Base-by-base conservation (phyloP, 345 rosid species). In the Brassica cretica region DNA sequence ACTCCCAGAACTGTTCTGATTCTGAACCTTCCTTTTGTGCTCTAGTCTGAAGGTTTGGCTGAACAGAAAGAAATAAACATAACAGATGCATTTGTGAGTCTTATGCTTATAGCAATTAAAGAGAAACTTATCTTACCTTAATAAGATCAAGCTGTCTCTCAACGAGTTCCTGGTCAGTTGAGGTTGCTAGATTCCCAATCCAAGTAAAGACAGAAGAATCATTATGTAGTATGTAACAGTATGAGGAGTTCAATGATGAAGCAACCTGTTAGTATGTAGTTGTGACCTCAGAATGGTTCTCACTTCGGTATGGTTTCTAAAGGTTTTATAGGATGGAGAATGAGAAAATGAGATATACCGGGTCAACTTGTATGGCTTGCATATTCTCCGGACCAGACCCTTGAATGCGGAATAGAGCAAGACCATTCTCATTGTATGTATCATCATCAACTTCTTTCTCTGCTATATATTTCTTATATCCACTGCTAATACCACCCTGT, bases 281-380 rank as follows among this genome's bases (percentile, higher is more conserved):
- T 15, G 78, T 32, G 66, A 58, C 58, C 29, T 62, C 25, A 1
- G 41, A 30, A 10, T 72, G 68, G n/a, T 66, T 44, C 70, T 65
- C 68, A 44, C 21, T 27, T 78, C 66, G 27, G 27, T 67, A 51
- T 68, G 76, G 75, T 64, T 24, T 41, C 61, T 70, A 64, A 15
- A 69, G 61, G 72, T 19, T 63, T 21, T 0, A 35, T 75, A 56
- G 6, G 0, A 30, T 0, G 6, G 41, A 15, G 7, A 32, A 30
- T 21, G 14, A 6, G 53, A 68, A 15, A 49, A 71, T n/a, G 76
- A 78, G 80, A 73, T 15, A 74, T 93, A 95, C 99, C 39, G 94
- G 81, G 71, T 93, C 97, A 76, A 95, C 97, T 95, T 95, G 99
- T 83, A 95, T 88, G 6, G 99, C 92, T 85, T 95, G 99, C 98